Evolutionary conservation across 2,329 filamentous ascomycete genomes (phyloP).

Genomic region (Aspergillus quadrilineatus): DNA sequence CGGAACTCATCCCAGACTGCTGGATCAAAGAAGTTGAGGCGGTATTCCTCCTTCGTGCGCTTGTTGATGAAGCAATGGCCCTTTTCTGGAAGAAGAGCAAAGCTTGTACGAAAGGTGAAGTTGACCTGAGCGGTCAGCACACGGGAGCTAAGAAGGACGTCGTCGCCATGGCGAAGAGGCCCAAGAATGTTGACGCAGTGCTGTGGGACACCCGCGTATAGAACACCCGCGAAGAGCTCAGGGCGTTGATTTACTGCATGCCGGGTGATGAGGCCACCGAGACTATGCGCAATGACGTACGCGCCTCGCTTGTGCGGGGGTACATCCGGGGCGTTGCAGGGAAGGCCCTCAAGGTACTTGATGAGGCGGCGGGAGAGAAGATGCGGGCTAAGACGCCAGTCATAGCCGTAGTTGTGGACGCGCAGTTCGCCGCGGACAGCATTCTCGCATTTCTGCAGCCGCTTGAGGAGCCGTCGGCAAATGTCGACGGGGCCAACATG

Average conservation of each 20-base stretch:
- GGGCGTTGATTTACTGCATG: conserved; percentile 84
- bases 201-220: conserved; percentile 82
- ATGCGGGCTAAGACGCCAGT: conserved; percentile 86
- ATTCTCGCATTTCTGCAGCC: conserved; percentile 72
- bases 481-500: conserved; percentile 92
- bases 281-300: conserved; percentile 76
- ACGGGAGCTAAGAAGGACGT: conserved; percentile 83
- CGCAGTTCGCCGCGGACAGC: conserved; percentile 68
- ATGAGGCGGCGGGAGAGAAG: conserved; percentile 71
- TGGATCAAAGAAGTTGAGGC: conserved; percentile 78
- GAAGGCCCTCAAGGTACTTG: conserved; percentile 69
- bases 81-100: conserved; percentile 79
- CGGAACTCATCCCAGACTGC: conserved; percentile 77
- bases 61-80: conserved; percentile 86
- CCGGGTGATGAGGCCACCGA: conserved; percentile 83
- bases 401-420: conserved; percentile 89
- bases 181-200: conserved; percentile 89
- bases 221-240: conserved; percentile 78
- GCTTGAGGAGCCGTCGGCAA: conserved; percentile 75
- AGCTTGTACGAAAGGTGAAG: conserved; percentile 85
- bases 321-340: conserved; percentile 65
- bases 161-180: conserved; percentile 86
- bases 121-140: conserved; percentile 91
- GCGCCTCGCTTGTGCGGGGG: conserved; percentile 64
- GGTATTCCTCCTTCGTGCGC: conserved; percentile 74